Evolutionary conservation across 805 yeast genomes (phyloP), one percentile per base, ranked within the genome.

Genomic region (Wickerhamiella allomyrinae): DNA sequence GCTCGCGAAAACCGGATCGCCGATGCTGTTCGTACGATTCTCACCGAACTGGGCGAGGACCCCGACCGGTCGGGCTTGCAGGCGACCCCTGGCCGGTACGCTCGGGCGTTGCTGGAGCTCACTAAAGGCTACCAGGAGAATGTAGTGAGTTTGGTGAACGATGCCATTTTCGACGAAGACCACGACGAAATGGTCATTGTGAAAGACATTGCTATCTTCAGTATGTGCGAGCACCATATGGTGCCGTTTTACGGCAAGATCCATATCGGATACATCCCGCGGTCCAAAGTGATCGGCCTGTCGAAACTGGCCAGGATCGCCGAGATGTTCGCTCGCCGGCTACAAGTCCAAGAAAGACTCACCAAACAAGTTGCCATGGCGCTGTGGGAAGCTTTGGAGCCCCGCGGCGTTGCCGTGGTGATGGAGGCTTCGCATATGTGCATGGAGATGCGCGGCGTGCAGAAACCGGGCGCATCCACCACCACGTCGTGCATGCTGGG

Each of bases 131-230:
- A 91, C 57, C 95, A 89, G 62, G 94, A 87, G 52, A 87, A 86
- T 59, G 80, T 91, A 46, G 71, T 83, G 48, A 94, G 84, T 57
- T 95, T 86, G 21, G 81, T 91, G 56, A 89, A 91, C 54, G 71
- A 87, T 46, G 98, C 98, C 0, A 94, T 91, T 6, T 91, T 91
- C 54, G 96, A 91, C 59, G 97, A 91, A 59, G 94, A 91, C 58
- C 98, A 91, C 58, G 97, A 91, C 60, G 99, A 91, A 58, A 91
- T 91, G 97, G 97, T 91, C 38, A 87, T 91, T 49, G 98, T 91
- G 20, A 73, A 89, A 57, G 96, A 91, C 61, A 91, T 91, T 44
- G 95, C 85, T 53, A 74, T 91, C 41, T 82, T 78, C 59, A 84
- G 95, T 3, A 68, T 91, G 41, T 91, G 99, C 63, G 99, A 91